phyloP scores from a whole-genome alignment of 164 flowering plant genomes.

The Euptelea pleiosperma region DNA sequence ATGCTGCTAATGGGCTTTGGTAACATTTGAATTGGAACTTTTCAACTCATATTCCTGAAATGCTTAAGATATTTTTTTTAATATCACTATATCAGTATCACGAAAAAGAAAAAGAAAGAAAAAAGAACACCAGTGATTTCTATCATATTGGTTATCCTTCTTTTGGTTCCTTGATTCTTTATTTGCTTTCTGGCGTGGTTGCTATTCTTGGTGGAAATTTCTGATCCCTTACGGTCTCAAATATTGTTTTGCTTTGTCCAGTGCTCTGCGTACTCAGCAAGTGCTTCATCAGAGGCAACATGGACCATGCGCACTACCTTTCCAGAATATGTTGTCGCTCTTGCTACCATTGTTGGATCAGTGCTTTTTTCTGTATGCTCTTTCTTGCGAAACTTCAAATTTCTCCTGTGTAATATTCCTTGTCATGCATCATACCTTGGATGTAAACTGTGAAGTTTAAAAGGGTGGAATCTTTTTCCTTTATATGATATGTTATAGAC shows the following conservation, averaged over 20 bases:
- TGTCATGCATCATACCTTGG: not conserved
- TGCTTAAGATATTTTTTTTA: not conserved
- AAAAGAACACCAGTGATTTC: too few species aligned
- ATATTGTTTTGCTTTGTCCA: constrained; percentile 18
- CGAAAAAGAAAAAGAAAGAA: not conserved
- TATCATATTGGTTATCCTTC: not conserved
- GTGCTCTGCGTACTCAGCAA: constrained; percentile 83
- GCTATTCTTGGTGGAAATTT: not conserved
- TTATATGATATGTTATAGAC: not conserved
- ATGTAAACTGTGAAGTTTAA: not conserved
- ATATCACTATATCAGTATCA: not conserved
- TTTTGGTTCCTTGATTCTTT: not conserved
- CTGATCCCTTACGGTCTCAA: not conserved
- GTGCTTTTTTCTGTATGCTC: constrained; percentile 81
- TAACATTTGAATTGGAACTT: not conserved
- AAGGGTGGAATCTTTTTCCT: not conserved
- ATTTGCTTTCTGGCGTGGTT: not conserved
- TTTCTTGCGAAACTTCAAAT: constrained; percentile 16
- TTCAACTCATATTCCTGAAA: not conserved
- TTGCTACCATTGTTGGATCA: constrained; percentile 95
- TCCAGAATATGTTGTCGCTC: constrained; percentile 98
- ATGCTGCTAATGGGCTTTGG: too few species aligned
- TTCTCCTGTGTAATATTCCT: not conserved
- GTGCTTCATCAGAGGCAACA: constrained; percentile 70
- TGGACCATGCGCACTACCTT: constrained; percentile 95